Evolutionary conservation across 306 rosid genomes (phyloP), one percentile per base, ranked within the genome.

Genomic region (Albizia julibrissin): DNA sequence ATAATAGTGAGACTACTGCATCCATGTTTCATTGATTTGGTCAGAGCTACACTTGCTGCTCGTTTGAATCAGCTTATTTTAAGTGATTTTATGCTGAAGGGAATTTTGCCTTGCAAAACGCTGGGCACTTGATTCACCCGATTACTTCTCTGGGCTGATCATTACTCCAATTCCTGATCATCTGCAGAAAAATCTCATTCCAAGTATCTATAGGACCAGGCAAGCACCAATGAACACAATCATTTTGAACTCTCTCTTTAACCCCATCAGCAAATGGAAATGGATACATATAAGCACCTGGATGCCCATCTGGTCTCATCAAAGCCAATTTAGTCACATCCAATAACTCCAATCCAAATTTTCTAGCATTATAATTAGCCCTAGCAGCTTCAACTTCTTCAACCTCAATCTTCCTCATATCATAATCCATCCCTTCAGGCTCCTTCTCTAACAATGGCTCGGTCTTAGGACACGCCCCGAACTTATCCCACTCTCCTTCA

Each of bases 151-250:
- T 18, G 56, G 8, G n/a, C 1, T 50, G 56, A 16, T 50, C 56
- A 50, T 50, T 50, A 15, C 19, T 52, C 59, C 59, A 52, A 1
- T 52, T 19, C 24, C 19, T 52, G 59, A 52, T 52, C 24, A 54
- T 54, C 26, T 54, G 26, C 62, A 94, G 82, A 78, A 94, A 69
- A 22, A 94, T 90, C 74, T 90, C 95, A 91, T 94, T 94, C 98
- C 98, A 94, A 12, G 97, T 91, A 79, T 94, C 98, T 15, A 94
- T 74, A 67, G 98, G 89, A 18, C 98, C 98, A 0, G 98, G 98
- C 85, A 95, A 81, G 82, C 98, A 95, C 98, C 98, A 95, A 84
- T 95, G 98, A 59, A 93, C 95, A 85, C 98, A 95, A 72, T 95
- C 98, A 81, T 93, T 95, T 37, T 93, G 98, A 4, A 95, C 90